These are phyloP conservation scores for Arctium lappa DNA, from an alignment of 129 eudicot genomes.

Conservation along the genomic window DNA sequence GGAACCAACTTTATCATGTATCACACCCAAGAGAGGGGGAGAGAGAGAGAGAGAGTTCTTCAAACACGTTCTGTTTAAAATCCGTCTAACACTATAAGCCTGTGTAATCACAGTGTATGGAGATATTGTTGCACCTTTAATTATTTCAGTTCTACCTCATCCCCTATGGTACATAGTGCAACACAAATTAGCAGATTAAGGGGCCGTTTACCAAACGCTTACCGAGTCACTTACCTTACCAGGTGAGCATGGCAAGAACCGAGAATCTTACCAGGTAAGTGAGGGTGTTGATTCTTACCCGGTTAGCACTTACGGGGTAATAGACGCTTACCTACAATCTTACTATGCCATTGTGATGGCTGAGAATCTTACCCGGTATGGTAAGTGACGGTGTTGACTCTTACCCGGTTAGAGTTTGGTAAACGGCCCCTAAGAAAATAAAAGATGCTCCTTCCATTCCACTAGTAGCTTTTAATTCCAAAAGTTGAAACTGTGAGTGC, in stretches of 20 bases:
- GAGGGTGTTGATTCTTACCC: too few relatives aligned
- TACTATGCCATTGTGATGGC: too few relatives aligned
- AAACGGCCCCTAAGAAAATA: too few relatives aligned
- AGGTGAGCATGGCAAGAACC: too few relatives aligned
- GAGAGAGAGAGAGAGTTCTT: not conserved
- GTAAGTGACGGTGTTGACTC: too few relatives aligned
- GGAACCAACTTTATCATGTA: not conserved
- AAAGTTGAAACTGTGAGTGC: not conserved
- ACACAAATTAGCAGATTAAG: not conserved
- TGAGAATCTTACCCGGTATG: too few relatives aligned
- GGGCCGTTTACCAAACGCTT: not conserved
- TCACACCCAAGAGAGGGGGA: not conserved
- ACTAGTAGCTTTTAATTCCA: not conserved
- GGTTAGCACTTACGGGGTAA: too few relatives aligned
- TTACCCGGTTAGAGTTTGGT: too few relatives aligned
- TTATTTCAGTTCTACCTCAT: not conserved
- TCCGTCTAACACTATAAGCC: not conserved
- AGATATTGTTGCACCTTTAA: not conserved
- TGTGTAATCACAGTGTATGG: not conserved
- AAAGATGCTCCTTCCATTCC: not conserved
- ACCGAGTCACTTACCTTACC: too few relatives aligned
- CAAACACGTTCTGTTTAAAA: not conserved
- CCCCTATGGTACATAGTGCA: not conserved
- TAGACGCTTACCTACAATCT: too few relatives aligned
- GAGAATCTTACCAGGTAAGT: too few relatives aligned